Base-by-base conservation (phyloP, 495 filamentous ascomycete genomes). In the Oidiodendron maius region DNA sequence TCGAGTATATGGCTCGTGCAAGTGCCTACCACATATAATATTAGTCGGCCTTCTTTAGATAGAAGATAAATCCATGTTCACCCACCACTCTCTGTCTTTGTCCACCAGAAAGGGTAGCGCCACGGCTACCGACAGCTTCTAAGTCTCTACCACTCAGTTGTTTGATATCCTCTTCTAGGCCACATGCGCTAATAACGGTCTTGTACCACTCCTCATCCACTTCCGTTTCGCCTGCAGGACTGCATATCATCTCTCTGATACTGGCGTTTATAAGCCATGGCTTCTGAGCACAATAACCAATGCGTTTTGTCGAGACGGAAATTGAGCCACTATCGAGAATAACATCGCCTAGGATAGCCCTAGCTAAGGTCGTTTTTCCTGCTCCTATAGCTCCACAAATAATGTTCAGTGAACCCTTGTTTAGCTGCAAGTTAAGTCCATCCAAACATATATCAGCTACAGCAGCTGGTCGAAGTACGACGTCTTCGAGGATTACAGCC, bases 71-170 rank as follows among this genome's bases (percentile, higher is more conserved):
- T n/a, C n/a, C n/a, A n/a, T n/a, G n/a, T n/a, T n/a, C n/a, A n/a
- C n/a, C n/a, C n/a, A 71, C 69, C 18, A 84, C 32, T 26, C 82
- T 71, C 47, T 83, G 80, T 46, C 76, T 77, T 53, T 84, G 81
- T 1, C 81, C 82, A 10, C 82, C 82, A 16, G 75, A 78, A 0
- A 86, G 66, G 1, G 74, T 81, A 23, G 77, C 72, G n/a, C 82
- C 82, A 53, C 76, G 67, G 50, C 78, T 77, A 9, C 82, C 82
- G 38, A 84, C 68, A 22, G 76, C 66, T 0, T 77, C 78, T 39
- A 68, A 52, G 48, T 84, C 79, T 11, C 74, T 70, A 45, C 68
- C 58, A 0, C 72, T 68, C 28, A 82, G 63, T 45, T 72, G 67
- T 0, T 70, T 65, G 6, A 83, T 48, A 46, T 83, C 80, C 25